Conservation (phyloP, 331 rosid genomes). For the Ulmus americana region DNA sequence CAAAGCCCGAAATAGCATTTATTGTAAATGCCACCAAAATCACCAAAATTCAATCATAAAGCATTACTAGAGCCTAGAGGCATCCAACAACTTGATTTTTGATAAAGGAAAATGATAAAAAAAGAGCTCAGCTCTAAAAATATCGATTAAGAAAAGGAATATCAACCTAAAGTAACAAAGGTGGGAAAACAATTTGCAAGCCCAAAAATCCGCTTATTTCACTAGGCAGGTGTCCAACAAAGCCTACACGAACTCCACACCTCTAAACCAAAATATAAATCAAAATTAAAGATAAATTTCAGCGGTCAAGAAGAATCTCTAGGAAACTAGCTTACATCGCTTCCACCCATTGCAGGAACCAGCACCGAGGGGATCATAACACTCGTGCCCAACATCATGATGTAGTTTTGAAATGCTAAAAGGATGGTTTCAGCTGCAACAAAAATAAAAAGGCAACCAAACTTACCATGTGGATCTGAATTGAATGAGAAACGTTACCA, state of each 20-base stretch:
- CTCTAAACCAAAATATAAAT: background rate
- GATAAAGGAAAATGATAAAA: background rate
- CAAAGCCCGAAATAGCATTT: background rate
- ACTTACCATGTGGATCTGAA: background rate
- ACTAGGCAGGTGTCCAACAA: background rate
- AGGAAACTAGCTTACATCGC: slow-evolving; percentile 49
- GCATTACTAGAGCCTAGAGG: background rate
- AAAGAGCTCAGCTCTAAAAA: background rate
- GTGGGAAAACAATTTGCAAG: background rate
- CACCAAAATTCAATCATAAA: background rate
- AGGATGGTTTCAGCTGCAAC: slow-evolving; percentile 80
- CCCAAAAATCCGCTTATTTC: background rate
- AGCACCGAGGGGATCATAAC: slow-evolving; percentile 82
- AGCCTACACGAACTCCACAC: background rate
- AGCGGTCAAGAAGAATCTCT: background rate
- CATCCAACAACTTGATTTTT: background rate
- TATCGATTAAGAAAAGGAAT: background rate
- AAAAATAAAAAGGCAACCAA: slow-evolving; percentile 10
- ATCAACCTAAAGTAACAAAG: background rate
- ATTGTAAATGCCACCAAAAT: background rate
- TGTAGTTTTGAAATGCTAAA: slow-evolving; percentile 93
- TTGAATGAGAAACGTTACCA: background rate
- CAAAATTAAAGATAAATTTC: background rate
- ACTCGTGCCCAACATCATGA: slow-evolving; percentile 89
- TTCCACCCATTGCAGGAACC: slow-evolving; percentile 95